A percentile compares a stretch with the other conserved stretches of the same genome.
Evolutionary conservation across 805 yeast species (phyloP).

Genomic region (Teunomyces kruisii): DNA sequence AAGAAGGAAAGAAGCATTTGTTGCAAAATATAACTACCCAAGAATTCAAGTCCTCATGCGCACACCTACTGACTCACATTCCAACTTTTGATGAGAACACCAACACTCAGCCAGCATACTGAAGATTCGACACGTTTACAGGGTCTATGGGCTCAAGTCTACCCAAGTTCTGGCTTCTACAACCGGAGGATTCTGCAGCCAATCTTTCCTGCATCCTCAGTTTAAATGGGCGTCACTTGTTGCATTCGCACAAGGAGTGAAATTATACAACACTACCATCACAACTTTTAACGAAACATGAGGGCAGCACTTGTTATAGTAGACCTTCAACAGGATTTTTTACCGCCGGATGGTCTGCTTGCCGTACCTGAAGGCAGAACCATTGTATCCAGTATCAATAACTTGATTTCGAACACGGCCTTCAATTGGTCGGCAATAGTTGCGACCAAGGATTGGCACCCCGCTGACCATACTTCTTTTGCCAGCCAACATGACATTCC

Average conservation of each 20-base stretch:
- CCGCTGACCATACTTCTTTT: slow-evolving; percentile 74
- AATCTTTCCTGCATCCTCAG: too few species aligned
- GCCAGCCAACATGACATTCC: slow-evolving; percentile 59
- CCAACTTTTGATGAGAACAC: too few species aligned
- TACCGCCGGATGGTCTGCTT: slow-evolving; percentile 74
- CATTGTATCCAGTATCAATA: slow-evolving; percentile 52
- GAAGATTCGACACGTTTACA: too few species aligned
- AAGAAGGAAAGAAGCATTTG: too few species aligned
- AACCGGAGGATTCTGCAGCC: too few species aligned
- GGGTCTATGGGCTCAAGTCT: too few species aligned
- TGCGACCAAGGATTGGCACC: slow-evolving; percentile 90
- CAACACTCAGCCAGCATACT: too few species aligned
- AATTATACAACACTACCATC: not conserved
- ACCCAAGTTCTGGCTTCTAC: too few species aligned
- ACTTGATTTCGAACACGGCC: slow-evolving; percentile 38
- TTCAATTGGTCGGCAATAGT: slow-evolving; percentile 60
- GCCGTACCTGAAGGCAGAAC: slow-evolving; percentile 68
- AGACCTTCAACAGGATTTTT: slow-evolving; percentile 85
- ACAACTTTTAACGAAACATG: not conserved
- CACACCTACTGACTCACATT: too few species aligned
- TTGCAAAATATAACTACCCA: too few species aligned
- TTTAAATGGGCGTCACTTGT: too few species aligned
- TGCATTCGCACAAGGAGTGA: not conserved
- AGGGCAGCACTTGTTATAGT: slow-evolving; percentile 63
- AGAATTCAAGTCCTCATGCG: too few species aligned